Base-by-base conservation (phyloP, 371 early-diverging fungal genomes). In the Lichtheimia ornata region DNA sequence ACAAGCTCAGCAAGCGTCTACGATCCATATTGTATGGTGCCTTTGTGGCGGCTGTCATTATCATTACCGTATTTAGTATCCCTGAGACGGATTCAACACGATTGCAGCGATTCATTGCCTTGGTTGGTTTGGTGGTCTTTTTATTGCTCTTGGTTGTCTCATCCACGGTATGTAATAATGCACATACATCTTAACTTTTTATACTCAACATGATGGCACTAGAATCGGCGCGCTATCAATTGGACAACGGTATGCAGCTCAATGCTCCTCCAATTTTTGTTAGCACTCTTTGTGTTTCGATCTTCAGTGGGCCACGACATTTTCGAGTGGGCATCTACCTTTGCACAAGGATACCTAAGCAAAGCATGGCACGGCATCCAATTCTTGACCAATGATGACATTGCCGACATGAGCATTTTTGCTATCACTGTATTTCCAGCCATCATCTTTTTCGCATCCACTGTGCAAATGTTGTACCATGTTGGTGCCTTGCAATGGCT, bases 391-490 rank as follows among this genome's bases (percentile, higher is more conserved):
- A 90, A 91, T 40, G 70, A 72, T 12, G 67, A 59, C 18, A 58
- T 76, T 15, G 77, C 66, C 17, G 65, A 76, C 6, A 58, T 69
- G 0, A 54, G 64, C 14, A 63, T 81, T 25, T 93, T 96, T 67
- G 91, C 87, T 35, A 65, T 88, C 58, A 65, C 77, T 17, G 92
- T 94, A 18, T 81, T 94, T 47, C 95, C 96, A 15, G 91, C 93
- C 50, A 80, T 94, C 54, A 84, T 96, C 56, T 91, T 94, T 84
- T 95, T 96, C 76, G 90, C 91, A 51, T 78, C 95, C 42, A 85
- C 94, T 56, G 90, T 95, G 50, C 91, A 93, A 58, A 84, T 91
- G 59, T 74, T 94, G 60, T 94, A 92, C 83, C 94, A 92, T 75
- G 68, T 90, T 66, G 92, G 93, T 63, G 90, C 85, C 20, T 86